Base-by-base conservation (phyloP, 257 asterid genomes). In the Lycium barbarum region DNA sequence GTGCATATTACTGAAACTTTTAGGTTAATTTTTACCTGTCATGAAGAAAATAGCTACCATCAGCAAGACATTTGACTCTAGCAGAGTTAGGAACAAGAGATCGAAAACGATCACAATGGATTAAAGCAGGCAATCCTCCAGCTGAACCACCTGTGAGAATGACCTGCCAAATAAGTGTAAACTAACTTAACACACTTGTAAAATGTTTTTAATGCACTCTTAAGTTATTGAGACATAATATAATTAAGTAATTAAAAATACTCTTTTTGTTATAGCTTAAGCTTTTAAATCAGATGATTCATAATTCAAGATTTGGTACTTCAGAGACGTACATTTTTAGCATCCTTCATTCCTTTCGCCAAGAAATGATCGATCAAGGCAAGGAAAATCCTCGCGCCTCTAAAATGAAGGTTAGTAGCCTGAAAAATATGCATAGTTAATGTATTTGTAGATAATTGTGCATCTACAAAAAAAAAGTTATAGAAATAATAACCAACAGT, bases 91-190 rank as follows among this genome's bases (percentile, higher is more conserved):
- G 58, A 65, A 81, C 40, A 43, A 61, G 84, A 54, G 72, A 38
- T 85, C 5, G 20, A 49, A 78, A 66, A 72, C 85, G 87, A 45
- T 93, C 97, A 66, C 97, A 93, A 33, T 92, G 97, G 79, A 93
- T 70, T 55, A 93, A 91, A 12, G 91, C 81, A 43, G 95, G 92
- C 67, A 93, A 62, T 49, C 93, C 95, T 58, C 95, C 95, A 2
- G 95, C 97, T 5, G 97, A 92, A 58, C 92, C 88, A 63, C 97
- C 95, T 0, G 93, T 78, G 7, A 91, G 91, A 86, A 93, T 91
- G 36, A 93, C 95, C 95, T 91, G 88, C 90, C 87, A 90, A 6
- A 89, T 89, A n/a, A 85, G 89, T 26, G 83, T 84, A 43, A 87
- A 91, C 70, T 89, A 91, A 47, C 93, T 87, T 59, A 59, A 18